Percentiles rank a stretch among this genome's conserved stretches.
phyloP scores from a whole-genome alignment of 1,284 basidiomycete species.

The Lignosus rhinocerotis region DNA sequence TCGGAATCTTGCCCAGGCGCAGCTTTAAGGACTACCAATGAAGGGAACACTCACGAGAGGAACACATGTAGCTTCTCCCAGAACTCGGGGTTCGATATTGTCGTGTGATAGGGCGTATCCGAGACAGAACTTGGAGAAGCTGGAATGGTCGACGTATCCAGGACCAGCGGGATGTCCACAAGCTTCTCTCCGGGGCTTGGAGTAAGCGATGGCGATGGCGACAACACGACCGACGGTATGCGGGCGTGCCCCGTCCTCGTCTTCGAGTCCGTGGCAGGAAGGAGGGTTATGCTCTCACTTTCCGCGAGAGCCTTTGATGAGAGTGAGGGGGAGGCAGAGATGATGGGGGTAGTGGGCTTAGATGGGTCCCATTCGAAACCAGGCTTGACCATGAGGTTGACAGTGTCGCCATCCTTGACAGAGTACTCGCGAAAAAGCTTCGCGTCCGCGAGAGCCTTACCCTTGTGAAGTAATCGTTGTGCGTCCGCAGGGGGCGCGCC shows the following conservation, averaged over 20 bases:
- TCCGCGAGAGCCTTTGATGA: constrained; percentile 23
- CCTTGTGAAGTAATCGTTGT: constrained; percentile 87
- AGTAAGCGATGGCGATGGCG: constrained; percentile 62
- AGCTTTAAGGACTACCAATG: background rate
- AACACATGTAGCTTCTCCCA: constrained; percentile 73
- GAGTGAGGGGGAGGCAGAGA: constrained; percentile 11
- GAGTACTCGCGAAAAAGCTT: constrained; percentile 89
- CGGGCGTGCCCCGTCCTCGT: constrained; percentile 48
- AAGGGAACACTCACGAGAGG: constrained; percentile 49
- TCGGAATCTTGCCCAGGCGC: no score
- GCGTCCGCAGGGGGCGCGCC: constrained; percentile 69
- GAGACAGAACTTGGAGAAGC: constrained; percentile 40
- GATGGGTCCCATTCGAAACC: constrained; percentile 67
- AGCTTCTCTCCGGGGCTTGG: constrained; percentile 44
- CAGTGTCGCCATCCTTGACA: constrained; percentile 74
- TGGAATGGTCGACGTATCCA: constrained; percentile 55
- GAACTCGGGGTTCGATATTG: constrained; percentile 71
- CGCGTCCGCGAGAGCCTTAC: constrained; percentile 85
- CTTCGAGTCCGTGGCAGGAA: constrained; percentile 28
- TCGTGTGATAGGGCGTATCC: constrained; percentile 61
- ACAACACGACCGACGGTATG: constrained; percentile 73
- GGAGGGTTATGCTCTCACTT: constrained; percentile 23
- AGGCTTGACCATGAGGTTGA: constrained; percentile 85
- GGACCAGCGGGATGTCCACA: constrained; percentile 64
- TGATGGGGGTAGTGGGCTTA: constrained; percentile 29